A percentile compares a stretch with the other conserved stretches of the same genome.
Evolutionary conservation across 2,329 filamentous ascomycete genomes (phyloP).

Genomic region (Microdochium trichocladiopsis): DNA sequence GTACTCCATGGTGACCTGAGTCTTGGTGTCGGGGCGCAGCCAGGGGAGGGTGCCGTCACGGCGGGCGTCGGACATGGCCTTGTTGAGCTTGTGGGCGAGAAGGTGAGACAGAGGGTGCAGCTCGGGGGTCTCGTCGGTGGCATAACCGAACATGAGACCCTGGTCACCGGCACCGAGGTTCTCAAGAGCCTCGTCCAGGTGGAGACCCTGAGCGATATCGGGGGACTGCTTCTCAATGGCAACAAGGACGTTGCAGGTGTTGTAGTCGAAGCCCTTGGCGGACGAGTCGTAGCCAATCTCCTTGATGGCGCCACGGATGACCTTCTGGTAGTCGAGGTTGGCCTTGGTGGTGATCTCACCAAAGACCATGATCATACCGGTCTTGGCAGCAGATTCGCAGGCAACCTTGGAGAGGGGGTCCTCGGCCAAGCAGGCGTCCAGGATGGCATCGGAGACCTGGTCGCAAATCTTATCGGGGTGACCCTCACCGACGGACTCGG

Average conservation of each 20-base stretch:
- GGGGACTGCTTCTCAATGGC: constrained; percentile 99
- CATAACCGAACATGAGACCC: constrained; percentile 99
- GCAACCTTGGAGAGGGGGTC: constrained; percentile 98
- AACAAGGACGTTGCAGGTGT: constrained; percentile 97
- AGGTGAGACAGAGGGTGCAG: constrained; percentile 90
- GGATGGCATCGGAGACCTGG: constrained; percentile 96
- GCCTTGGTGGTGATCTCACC: constrained; percentile 98
- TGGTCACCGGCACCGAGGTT: constrained; percentile 98
- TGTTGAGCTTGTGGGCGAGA: constrained; percentile 95
- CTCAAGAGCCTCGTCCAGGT: constrained; percentile 96
- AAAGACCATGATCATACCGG: constrained; percentile 98
- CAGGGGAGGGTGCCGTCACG: constrained; percentile 83
- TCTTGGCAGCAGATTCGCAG: constrained; percentile 99
- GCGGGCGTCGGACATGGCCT: constrained; percentile 85
- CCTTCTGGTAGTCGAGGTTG: constrained; percentile 93
- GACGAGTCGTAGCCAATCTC: constrained; percentile 98
- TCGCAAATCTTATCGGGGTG: constrained; percentile 98
- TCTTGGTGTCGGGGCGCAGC: constrained; percentile 99
- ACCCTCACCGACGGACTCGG: constrained; percentile 82
- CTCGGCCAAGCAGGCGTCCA: constrained; percentile 92
- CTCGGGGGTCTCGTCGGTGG: constrained; percentile 97
- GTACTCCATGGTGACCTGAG: constrained; percentile 98
- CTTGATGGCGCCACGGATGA: constrained; percentile 91
- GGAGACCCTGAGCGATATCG: constrained; percentile 97
- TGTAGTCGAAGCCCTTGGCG: constrained; percentile 98